Evolutionary conservation across 371 early-diverging fungal species (phyloP).

Genomic region (Dichotomocladium elegans): DNA sequence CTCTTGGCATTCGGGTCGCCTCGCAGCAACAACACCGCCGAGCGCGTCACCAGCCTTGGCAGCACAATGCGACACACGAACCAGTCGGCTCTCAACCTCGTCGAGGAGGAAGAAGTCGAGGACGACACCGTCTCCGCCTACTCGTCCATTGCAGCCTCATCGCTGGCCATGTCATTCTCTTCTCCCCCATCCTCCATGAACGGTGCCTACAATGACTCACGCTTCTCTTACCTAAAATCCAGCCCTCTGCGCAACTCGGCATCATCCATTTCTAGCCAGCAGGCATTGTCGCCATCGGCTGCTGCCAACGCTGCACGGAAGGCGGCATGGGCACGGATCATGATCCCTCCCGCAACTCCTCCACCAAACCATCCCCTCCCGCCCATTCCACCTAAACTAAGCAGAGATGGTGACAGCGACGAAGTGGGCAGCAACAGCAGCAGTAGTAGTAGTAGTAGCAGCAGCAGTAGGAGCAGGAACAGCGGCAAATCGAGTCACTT

Average conservation of each 20-base stretch:
- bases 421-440: no score
- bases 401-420: neutral
- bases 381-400: slow-evolving; percentile 5
- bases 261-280: neutral
- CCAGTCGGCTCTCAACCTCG: slow-evolving; percentile 4
- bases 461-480: no score
- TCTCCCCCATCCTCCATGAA: neutral
- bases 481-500: no score
- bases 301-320: slow-evolving; percentile 2
- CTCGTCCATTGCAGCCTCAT: slow-evolving; percentile 8
- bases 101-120: slow-evolving; percentile 2
- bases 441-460: no score
- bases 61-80: neutral
- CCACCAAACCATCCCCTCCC: slow-evolving; percentile 9
- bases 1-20: neutral
- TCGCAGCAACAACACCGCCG: neutral
- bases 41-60: neutral
- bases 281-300: neutral
- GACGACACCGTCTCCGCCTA: slow-evolving; percentile 13
- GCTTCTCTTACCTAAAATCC: neutral
- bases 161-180: slow-evolving; percentile 1
- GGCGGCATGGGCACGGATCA: slow-evolving; percentile 1
- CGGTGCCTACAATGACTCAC: neutral
- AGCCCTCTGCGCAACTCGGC: neutral
- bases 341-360: slow-evolving; percentile 9